Base-by-base conservation (phyloP, 2,329 filamentous ascomycete genomes). In the Apiospora phragmitis region DNA sequence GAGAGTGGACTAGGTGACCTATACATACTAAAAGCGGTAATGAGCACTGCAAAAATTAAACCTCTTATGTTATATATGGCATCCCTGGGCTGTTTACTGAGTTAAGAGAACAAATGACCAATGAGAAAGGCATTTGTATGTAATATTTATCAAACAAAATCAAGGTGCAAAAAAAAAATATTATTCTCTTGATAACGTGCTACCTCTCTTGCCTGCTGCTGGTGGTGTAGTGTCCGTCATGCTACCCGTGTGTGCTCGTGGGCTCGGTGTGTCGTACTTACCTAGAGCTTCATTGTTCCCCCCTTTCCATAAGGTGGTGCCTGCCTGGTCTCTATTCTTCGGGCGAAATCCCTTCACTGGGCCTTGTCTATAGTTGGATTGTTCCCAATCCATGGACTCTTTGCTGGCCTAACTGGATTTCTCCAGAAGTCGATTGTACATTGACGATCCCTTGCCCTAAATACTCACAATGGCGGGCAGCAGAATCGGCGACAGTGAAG, bases 1-100 rank as follows among this genome's bases (percentile, higher is more conserved):
- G 73, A 88, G 93, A 72, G 88, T 93, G 72, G 93, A 95, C 77
- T 95, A 90, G 79, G 80, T 72, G 24, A 62, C 38, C 55, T 62
- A 62, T n/a, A 38, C 32, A 38, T 38, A 21, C 65, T n/a, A 24
- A 55, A 49, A 24, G 26, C 12, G 45, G 51, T 43, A 49, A 21
- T 43, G 42, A 68, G 51, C 21, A 29, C 65, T 8, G 14, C 29
- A 43, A 43, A 18, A 32, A 43, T 29, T 29, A 45, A 43, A 21
- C 7, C 29, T 67, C 55, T 62, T 38, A 55, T 55, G 32, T 62
- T 38, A 62, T 38, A 32, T 38, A 62, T 62, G 55, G 32, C 18
- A n/a, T 35, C 18, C 18, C 16, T 32, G 29, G 18, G 55, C n/a
- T 4, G 32, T 62, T 62, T 12, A 62, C 18, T 49, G 32, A 14